Base-by-base conservation (phyloP, 176 grass and related monocot species). In the Paspalum notatum region DNA sequence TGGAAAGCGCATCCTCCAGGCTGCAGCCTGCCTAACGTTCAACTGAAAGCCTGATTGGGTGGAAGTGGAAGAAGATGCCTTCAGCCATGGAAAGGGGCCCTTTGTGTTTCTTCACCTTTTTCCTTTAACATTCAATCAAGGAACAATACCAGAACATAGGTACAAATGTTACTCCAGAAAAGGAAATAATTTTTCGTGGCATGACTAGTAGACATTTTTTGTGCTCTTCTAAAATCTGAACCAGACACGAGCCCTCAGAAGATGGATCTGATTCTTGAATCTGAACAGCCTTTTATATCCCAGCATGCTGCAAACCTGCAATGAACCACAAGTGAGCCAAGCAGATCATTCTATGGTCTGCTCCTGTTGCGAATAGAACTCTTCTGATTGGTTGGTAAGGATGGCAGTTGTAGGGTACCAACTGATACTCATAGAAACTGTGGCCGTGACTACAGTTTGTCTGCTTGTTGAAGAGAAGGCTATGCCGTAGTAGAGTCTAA, bases 1-100 rank as follows among this genome's bases (percentile, higher is more conserved):
- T 75, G 77, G 66, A 61, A 67, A 74, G 37, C 69, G 67, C 67
- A 81, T 81, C 69, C 27, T 48, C 57, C 70, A 58, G 20, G 24
- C 41, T 65, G 63, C 76, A 56, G 9, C 43, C 53, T 64, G 32
- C 32, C 32, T 32, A 63, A 20, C 53, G 57, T 40, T 74, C 68
- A 58, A 73, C 51, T 59, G 4, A 81, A 81, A 71, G 66, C 17
- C 25, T 59, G 8, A 47, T 59, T 48, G 25, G 24, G 44, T 60
- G 25, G 16, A 71, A 61, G 44, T 60, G 25, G 16, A 71, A 49
- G 17, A 71, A 85, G 21, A 40, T 66, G 40, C 52, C 44, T 43
- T 52, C n/a, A 67, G 45, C 50, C 59, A 38, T 59, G 24, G 66
- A 80, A 66, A 80, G 60, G 17, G 76, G 80, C 39, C 22, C 38